phyloP scores from a whole-genome alignment of 768 basidiomycete species.

The Russula brevipes region DNA sequence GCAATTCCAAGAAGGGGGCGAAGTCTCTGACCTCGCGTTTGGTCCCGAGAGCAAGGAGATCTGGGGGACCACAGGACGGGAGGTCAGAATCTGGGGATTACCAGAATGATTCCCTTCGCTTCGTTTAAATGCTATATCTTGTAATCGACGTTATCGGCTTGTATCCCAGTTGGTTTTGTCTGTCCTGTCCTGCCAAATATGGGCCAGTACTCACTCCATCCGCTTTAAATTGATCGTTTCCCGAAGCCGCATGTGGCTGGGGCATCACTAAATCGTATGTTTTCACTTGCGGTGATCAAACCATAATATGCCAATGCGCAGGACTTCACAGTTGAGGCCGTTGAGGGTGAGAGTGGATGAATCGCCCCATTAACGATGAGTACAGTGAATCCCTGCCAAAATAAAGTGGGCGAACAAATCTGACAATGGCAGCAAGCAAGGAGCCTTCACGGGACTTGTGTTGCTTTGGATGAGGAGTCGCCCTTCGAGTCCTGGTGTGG shows the following conservation, averaged over 20 bases:
- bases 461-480: no score
- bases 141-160: conserved; percentile 9
- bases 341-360: conserved; percentile 5
- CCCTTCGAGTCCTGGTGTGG: no score
- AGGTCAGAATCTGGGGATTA: conserved; percentile 79
- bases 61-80: conserved; percentile 77
- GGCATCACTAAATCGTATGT: neutral
- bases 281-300: conserved; percentile 2
- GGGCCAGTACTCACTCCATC: neutral
- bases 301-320: conserved; percentile 9
- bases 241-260: neutral
- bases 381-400: no score
- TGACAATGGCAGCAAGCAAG: no score
- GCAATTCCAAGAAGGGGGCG: conserved; percentile 73
- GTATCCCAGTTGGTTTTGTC: neutral
- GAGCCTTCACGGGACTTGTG: no score
- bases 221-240: neutral
- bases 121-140: conserved; percentile 6
- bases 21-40: conserved; percentile 70
- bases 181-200: neutral
- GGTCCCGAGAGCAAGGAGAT: conserved; percentile 72
- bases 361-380: neutral
- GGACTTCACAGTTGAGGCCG: conserved; percentile 3
- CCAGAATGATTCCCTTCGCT: conserved; percentile 30
- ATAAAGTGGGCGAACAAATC: no score